Evolutionary conservation across 23 red algal genomes (phyloP), one percentile per base, ranked within the genome.

Genomic region (Chondrus crispus): DNA sequence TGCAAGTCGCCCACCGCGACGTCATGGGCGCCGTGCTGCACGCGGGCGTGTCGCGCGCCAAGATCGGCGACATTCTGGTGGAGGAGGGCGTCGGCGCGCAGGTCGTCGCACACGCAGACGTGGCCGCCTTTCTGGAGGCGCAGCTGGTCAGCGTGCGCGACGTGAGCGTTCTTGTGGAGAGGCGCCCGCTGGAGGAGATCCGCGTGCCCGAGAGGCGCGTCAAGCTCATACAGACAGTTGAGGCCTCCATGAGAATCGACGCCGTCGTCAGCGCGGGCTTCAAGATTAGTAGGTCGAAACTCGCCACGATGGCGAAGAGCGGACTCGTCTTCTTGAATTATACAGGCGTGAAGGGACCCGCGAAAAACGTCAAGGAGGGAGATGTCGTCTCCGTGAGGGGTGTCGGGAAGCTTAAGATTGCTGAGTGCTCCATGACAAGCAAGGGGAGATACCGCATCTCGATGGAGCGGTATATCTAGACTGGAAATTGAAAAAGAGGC

Each of bases 181-280:
- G 5, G 38, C 41, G 42, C 41, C 12, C 19, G 49, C 7, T 91
- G 37, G 35, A 41, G 39, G 80, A 98, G 89, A 47, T 95, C 68
- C 39, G 93, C n/a, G 66, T 89, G n/a, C 63, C 63, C 24, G 42
- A 46, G 38, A 70, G 66, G 18, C 48, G 33, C 29, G 19, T 84
- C 44, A 95, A 94, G 89, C 79, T 64, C 43, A 38, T 98, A 20
- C 37, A 46, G 55, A 90, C 62, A 62, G 93, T 95, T 26, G 96
- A 95, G 72, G 46, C 88, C 19, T 93, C 87, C 18, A 20, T 98
- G 85, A 88, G 96, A 30, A 43, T 98, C 43, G 96, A 98, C 72
- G 87, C 96, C n/a, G 96, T 98, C 2, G 96, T 70, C 19, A 92
- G 85, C 33, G 83, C 93, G 9, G 96, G 96, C 35, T 95, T 98